Percentiles rank a stretch among this genome's conserved stretches.
phyloP scores from a whole-genome alignment of 2,329 filamentous ascomycete genomes.

The Bretziella fagacearum region DNA sequence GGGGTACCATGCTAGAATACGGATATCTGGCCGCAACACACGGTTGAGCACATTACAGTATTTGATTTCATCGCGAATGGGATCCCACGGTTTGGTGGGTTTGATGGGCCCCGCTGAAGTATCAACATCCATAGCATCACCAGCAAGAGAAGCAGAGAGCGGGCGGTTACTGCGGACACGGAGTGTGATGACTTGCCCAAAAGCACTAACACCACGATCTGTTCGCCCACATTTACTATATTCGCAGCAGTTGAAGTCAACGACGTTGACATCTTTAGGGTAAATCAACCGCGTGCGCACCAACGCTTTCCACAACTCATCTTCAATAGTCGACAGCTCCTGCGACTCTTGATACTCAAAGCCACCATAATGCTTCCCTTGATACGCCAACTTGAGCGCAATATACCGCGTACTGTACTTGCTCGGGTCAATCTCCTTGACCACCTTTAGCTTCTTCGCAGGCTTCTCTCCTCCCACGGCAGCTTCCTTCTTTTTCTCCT shows the following conservation, averaged over 20 bases:
- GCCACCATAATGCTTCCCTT: slow-evolving; percentile 81
- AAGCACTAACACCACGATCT: slow-evolving; percentile 84
- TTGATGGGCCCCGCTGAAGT: background rate
- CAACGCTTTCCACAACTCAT: slow-evolving; percentile 83
- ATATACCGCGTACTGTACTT: slow-evolving; percentile 72
- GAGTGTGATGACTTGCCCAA: slow-evolving; percentile 84
- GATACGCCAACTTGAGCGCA: slow-evolving; percentile 83
- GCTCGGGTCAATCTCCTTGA: slow-evolving; percentile 49
- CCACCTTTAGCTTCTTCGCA: slow-evolving; percentile 25
- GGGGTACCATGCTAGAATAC: slow-evolving; percentile 85
- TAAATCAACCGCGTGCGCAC: slow-evolving; percentile 68
- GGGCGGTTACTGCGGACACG: slow-evolving; percentile 66
- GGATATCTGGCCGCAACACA: slow-evolving; percentile 75
- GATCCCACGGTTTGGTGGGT: slow-evolving; percentile 33
- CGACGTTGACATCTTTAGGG: slow-evolving; percentile 41
- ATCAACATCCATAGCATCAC: slow-evolving; percentile 14
- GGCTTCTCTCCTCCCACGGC: slow-evolving; percentile 12
- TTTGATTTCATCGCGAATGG: slow-evolving; percentile 61
- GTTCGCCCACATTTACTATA: slow-evolving; percentile 94
- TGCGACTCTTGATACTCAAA: slow-evolving; percentile 72
- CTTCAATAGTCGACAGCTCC: slow-evolving; percentile 67
- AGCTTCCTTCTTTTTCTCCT: slow-evolving; percentile 11
- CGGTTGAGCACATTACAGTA: slow-evolving; percentile 76
- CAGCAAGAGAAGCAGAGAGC: slow-evolving; percentile 22
- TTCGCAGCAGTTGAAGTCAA: slow-evolving; percentile 71